A percentile compares a stretch with the other conserved stretches of the same genome.
Evolutionary conservation across 2,329 filamentous ascomycete genomes (phyloP).

Genomic region (Phyllosticta citriasiana): DNA sequence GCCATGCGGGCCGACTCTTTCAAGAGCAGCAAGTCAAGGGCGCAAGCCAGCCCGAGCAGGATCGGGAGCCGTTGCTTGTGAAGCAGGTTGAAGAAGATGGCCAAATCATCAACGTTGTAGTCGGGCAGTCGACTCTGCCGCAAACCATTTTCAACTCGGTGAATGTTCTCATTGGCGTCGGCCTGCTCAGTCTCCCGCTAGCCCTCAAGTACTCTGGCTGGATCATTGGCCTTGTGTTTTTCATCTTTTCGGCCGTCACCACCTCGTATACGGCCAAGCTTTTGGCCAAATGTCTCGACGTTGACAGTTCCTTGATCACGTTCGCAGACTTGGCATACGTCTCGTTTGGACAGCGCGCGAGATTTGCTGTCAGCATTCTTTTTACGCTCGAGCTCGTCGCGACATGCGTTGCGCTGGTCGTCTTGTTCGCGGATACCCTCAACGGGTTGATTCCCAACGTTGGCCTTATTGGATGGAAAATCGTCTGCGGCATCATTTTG

Average conservation of each 20-base stretch:
- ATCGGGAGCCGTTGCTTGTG: conserved; percentile 66
- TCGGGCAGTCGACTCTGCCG: conserved; percentile 88
- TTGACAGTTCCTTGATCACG: conserved; percentile 76
- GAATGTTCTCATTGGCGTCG: conserved; percentile 85
- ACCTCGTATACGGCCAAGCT: conserved; percentile 82
- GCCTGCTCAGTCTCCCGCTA: conserved; percentile 77
- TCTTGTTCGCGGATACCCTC: conserved; percentile 92
- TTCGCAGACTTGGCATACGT: conserved; percentile 91
- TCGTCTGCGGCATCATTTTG: conserved; percentile 68
- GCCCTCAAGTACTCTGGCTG: conserved; percentile 82
- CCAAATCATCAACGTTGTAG: conserved; percentile 71
- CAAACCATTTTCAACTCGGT: conserved; percentile 96
- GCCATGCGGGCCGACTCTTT: conserved; percentile 44
- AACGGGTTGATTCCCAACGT: conserved; percentile 65
- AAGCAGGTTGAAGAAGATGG: conserved; percentile 79
- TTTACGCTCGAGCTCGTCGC: conserved; percentile 83
- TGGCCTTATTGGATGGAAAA: conserved; percentile 67
- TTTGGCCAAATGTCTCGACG: conserved; percentile 78
- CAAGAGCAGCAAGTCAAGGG: conserved; percentile 37
- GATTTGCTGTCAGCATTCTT: conserved; percentile 70
- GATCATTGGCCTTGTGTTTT: conserved; percentile 68
- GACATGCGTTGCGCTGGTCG: conserved; percentile 78
- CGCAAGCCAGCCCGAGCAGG: conserved; percentile 33
- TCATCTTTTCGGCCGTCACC: conserved; percentile 61
- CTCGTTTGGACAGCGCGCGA: conserved; percentile 74